Base-by-base conservation (phyloP, 495 filamentous ascomycete genomes). In the Bombardia bombarda region DNA sequence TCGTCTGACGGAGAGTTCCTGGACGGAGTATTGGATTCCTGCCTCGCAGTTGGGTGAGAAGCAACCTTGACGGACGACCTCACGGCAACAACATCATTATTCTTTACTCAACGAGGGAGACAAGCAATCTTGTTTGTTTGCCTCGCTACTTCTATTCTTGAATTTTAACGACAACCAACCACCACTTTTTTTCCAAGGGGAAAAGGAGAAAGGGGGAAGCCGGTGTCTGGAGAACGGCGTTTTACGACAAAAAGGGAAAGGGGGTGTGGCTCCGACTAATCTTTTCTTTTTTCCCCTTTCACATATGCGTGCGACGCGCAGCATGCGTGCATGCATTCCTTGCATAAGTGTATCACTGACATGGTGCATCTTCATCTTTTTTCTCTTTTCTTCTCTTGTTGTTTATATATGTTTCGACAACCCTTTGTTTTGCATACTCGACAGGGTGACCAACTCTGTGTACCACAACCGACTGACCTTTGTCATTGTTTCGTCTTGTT, bases 1-100 rank as follows among this genome's bases (percentile, higher is more conserved):
- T 40, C 56, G 3, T 60, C 67, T 22, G 86, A 90, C 52, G 69
- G 72, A 22, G 69, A 74, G 35, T 71, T 79, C 20, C 63, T 96
- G 47, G 76, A 82, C 49, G 68, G 65, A 18, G 66, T 92, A 34
- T 63, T 96, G 43, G 90, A 95, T 50, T 70, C 67, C 5, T 63
- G 62, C 25, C 49, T 74, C 40, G 62, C 65, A 2, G 63, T 63
- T 7, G 47, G 48, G 6, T 61, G 22, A 51, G 25, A 17, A 25
- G 19, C 28, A 16, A 22, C 5, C 4, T 23, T 41, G 20, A n/a
- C n/a, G n/a, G n/a, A n/a, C n/a, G n/a, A n/a, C n/a, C n/a, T 40
- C 28, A 40, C 36, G 20, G 20, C 18, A 24, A 38, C 4, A 22
- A 13, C n/a, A n/a, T n/a, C n/a, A n/a, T n/a, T n/a, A n/a, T n/a